Conservation (phyloP, 176 grass and related monocot genomes). For the Carex kokanica region DNA sequence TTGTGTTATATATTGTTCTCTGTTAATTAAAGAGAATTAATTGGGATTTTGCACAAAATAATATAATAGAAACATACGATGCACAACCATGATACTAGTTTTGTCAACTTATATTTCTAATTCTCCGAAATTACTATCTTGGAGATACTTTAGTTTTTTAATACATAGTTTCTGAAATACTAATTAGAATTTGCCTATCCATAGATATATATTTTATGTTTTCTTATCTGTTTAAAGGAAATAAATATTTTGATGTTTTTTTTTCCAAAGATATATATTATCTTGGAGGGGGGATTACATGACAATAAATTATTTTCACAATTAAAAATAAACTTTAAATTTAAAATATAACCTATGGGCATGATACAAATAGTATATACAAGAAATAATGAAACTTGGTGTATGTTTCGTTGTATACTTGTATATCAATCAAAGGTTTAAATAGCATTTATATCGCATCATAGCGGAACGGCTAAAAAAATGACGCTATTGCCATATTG, state of each 20-base stretch:
- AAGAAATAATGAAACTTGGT: no score
- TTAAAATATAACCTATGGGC: no score
- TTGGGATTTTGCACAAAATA: background rate
- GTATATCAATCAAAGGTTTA: no score
- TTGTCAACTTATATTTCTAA: background rate
- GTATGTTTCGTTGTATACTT: no score
- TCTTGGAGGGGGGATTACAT: no score
- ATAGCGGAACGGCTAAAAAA: no score
- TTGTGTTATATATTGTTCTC: background rate
- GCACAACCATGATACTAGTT: background rate
- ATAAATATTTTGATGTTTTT: background rate
- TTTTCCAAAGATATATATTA: no score
- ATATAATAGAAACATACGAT: background rate
- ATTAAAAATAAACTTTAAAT: no score
- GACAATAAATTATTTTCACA: no score
- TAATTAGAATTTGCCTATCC: background rate
- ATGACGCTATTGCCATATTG: no score
- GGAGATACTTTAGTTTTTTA: background rate
- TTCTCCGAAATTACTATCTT: background rate
- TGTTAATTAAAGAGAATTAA: background rate
- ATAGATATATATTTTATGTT: background rate
- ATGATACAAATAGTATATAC: no score
- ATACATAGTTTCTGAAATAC: background rate
- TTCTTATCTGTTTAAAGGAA: background rate
- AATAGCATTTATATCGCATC: no score